phyloP scores from a whole-genome alignment of 495 filamentous ascomycete genomes.

The Hypoxylon trugodes region DNA sequence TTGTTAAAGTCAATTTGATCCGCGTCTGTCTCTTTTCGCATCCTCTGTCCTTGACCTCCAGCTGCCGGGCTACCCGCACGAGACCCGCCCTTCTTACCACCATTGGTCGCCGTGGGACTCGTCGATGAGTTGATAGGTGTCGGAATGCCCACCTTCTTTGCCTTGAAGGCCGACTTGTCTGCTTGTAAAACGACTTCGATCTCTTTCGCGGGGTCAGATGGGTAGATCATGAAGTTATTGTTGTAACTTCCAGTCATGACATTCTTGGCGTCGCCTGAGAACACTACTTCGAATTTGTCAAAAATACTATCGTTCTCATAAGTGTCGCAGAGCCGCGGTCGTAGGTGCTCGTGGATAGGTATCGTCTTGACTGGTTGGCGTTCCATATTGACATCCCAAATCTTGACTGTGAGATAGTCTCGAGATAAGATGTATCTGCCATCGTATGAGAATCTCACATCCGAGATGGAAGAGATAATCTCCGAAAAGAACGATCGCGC shows the following conservation, averaged over 20 bases:
- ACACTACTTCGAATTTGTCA: constrained; percentile 99
- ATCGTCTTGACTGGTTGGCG: constrained; percentile 96
- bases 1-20: constrained; percentile 99
- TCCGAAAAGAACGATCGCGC: constrained; percentile 99
- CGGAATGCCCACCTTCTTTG: constrained; percentile 98
- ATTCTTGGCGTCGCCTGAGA: constrained; percentile 97
- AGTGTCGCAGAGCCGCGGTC: constrained; percentile 94
- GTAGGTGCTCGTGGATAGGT: constrained; percentile 96
- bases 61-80: constrained; percentile 90
- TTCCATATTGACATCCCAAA: constrained; percentile 99
- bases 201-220: constrained; percentile 92
- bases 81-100: constrained; percentile 83
- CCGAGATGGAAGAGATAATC: constrained; percentile 99
- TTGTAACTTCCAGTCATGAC: constrained; percentile 99
- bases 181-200: constrained; percentile 97
- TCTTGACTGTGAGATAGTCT: constrained; percentile 98
- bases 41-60: constrained; percentile 85
- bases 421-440: constrained; percentile 96
- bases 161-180: constrained; percentile 99
- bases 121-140: constrained; percentile 90
- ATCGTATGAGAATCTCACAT: constrained; percentile 96
- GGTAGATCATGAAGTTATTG: constrained; percentile 99
- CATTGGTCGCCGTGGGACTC: constrained; percentile 71
- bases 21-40: constrained; percentile 99
- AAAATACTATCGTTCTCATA: constrained; percentile 99